Base-by-base conservation (phyloP, 768 basidiomycete genomes). In the Pisolithus orientalis region DNA sequence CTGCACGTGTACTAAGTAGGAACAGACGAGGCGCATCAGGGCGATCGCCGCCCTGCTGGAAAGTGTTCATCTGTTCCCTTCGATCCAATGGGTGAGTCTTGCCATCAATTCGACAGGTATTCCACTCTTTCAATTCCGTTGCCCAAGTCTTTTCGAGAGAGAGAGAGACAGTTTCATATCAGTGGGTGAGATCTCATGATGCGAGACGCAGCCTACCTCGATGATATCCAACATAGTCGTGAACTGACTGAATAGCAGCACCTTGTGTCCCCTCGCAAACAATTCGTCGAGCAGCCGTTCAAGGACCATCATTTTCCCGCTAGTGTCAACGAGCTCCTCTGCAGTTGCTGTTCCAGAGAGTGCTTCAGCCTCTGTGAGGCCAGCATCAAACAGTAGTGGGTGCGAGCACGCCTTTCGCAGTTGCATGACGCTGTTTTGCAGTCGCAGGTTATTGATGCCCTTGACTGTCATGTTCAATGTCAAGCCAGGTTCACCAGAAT, bases 381-480 rank as follows among this genome's bases (percentile, higher is more conserved):
- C 34, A 24, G 68, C 65, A 57, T 90, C 84, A 64, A 95, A 94
- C 6, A 93, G 70, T 73, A 89, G 89, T 0, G 94, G 94, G 68
- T 97, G 93, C 13, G 88, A 93, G 72, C 91, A 92, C 2, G 94
- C 90, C 76, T 98, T 97, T 50, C 95, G 89, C 5, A 97, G 77
- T 65, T 98, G 95, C 95, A 99, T 98, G 52, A 97, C 84, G 10
- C 84, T 80, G 62, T 98, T 99, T 65, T 97, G 93, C 14, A 99
- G 77, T 49, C 83, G 84, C 88, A 94, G 87, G 64, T 92, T 94
- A 68, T 94, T 94, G 38, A 95, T 83, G 45, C 87, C 80, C 64
- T 85, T 89, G 51, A 82, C 93, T 94, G 54, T 16, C 17, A 5
- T 21, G 11, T 37, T 51, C 55, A 27, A 11, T 4, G 14, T 27